A percentile compares a stretch with the other conserved stretches of the same genome.
Conservation (phyloP, 306 rosid species). For the Cicer judaicum region DNA sequence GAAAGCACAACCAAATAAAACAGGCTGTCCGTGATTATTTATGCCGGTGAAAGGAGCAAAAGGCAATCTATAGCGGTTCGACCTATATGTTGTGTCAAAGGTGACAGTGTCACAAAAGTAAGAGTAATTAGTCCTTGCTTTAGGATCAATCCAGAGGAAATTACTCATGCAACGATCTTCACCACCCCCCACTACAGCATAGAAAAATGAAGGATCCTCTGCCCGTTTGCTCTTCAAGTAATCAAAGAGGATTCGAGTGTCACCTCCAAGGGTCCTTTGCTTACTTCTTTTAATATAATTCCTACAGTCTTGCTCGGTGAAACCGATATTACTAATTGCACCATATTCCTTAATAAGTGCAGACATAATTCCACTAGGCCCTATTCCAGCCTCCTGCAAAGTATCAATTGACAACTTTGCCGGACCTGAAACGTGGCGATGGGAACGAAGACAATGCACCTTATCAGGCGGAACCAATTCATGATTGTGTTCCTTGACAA, state of each 20-base stretch:
- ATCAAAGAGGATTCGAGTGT: slow-evolving; percentile 47
- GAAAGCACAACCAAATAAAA: slow-evolving; percentile 46
- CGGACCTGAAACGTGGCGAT: slow-evolving; percentile 52
- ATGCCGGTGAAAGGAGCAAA: slow-evolving; percentile 49
- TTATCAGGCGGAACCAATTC: slow-evolving; percentile 49
- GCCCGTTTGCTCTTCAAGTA: slow-evolving; percentile 47
- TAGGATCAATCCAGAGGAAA: slow-evolving; percentile 47
- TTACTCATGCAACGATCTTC: slow-evolving; percentile 48
- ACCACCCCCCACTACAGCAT: slow-evolving; percentile 46
- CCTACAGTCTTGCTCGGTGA: slow-evolving; percentile 53
- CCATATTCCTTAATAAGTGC: slow-evolving; percentile 50
- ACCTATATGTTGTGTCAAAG: slow-evolving; percentile 52
- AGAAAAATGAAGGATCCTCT: slow-evolving; percentile 50
- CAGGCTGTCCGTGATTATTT: slow-evolving; percentile 51
- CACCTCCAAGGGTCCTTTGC: slow-evolving; percentile 54
- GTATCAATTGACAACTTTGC: slow-evolving; percentile 50
- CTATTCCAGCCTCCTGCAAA: slow-evolving; percentile 50
- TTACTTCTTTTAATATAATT: slow-evolving; percentile 48
- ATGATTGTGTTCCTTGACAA: slow-evolving; percentile 50
- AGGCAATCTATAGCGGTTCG: slow-evolving; percentile 52
- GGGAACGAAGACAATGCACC: slow-evolving; percentile 52
- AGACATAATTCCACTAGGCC: slow-evolving; percentile 51
- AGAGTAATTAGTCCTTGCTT: slow-evolving; percentile 46
- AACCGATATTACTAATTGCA: slow-evolving; percentile 46
- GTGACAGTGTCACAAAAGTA: slow-evolving; percentile 52